phyloP scores from a whole-genome alignment of 352 stramenopile genomes.

The Globisporangium spiculum region DNA sequence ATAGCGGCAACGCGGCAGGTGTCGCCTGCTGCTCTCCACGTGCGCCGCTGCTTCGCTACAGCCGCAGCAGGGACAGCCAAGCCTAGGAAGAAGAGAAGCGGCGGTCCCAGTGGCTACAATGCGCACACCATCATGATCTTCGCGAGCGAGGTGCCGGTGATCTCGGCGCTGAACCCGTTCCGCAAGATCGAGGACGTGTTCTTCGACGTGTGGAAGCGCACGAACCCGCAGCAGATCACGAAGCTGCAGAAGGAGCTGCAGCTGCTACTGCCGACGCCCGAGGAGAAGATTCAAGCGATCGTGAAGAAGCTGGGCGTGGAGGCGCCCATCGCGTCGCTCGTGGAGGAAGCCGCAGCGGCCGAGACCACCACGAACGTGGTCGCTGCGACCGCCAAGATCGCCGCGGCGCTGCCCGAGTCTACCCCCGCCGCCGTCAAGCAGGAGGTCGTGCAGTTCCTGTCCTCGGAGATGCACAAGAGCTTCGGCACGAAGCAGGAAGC shows the following conservation, averaged over 20 bases:
- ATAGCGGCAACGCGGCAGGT: not conserved
- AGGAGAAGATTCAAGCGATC: constrained; percentile 56
- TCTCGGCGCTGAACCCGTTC: constrained; percentile 79
- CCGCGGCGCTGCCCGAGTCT: constrained; percentile 37
- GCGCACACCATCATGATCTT: constrained; percentile 67
- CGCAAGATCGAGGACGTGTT: constrained; percentile 85
- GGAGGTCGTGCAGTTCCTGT: constrained; percentile 72
- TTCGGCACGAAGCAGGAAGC: constrained; percentile 68
- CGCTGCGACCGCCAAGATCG: constrained; percentile 43
- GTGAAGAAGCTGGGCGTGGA: constrained; percentile 53
- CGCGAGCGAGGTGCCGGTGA: constrained; percentile 82
- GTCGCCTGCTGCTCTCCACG: not conserved
- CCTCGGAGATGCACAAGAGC: constrained; percentile 76
- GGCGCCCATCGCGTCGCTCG: constrained; percentile 52
- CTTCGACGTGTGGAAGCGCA: constrained; percentile 73
- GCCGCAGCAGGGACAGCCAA: constrained; percentile 10
- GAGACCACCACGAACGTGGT: constrained; percentile 44
- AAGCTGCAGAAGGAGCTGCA: constrained; percentile 45
- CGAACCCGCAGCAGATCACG: constrained; percentile 60
- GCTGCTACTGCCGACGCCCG: constrained; percentile 36
- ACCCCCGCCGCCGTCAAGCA: constrained; percentile 49
- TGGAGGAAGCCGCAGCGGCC: constrained; percentile 46
- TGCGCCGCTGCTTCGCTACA: not conserved
- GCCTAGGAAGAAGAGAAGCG: constrained; percentile 4
- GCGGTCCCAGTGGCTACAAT: not conserved